Conservation (phyloP, 2,329 filamentous ascomycete genomes). For the Hymenotorrendiella dingleyae region DNA sequence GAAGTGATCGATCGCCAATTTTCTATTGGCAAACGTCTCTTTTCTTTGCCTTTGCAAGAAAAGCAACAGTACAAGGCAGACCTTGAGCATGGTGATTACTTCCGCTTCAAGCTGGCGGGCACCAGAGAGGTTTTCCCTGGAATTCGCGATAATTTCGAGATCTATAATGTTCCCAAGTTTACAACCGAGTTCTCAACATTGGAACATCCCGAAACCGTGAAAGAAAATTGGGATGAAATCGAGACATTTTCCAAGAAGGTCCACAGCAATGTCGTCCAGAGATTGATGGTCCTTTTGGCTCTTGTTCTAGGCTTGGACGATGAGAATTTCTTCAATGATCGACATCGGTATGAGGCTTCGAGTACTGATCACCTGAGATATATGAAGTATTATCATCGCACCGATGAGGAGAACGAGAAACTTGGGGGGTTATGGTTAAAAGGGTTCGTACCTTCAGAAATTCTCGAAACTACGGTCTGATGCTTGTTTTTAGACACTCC, state of each 20-base stretch:
- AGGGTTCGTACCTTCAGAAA: no score
- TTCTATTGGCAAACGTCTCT: conserved; percentile 51
- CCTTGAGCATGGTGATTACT: conserved; percentile 42
- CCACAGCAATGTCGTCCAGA: conserved; percentile 50
- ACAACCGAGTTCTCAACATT: conserved; percentile 34
- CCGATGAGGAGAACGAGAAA: conserved; percentile 39
- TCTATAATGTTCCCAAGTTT: conserved; percentile 55
- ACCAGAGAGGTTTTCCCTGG: neutral
- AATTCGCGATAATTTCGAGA: conserved; percentile 46
- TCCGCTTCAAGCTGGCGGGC: conserved; percentile 41
- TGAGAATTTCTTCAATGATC: conserved; percentile 48
- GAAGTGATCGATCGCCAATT: conserved; percentile 54
- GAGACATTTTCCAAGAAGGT: conserved; percentile 41
- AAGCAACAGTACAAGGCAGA: conserved; percentile 51
- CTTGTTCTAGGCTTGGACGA: conserved; percentile 53
- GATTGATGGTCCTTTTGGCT: conserved; percentile 53
- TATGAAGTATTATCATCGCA: conserved; percentile 51
- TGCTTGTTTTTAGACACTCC: no score
- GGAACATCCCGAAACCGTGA: conserved; percentile 41
- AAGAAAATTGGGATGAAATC: conserved; percentile 47
- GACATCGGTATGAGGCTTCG: conserved; percentile 52
- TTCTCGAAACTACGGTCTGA: no score
- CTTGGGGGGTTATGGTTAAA: conserved; percentile 39
- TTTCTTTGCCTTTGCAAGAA: conserved; percentile 48
- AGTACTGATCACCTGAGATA: conserved; percentile 56